Conservation (phyloP, 805 yeast genomes). For the Kockiozyma suomiensis region DNA sequence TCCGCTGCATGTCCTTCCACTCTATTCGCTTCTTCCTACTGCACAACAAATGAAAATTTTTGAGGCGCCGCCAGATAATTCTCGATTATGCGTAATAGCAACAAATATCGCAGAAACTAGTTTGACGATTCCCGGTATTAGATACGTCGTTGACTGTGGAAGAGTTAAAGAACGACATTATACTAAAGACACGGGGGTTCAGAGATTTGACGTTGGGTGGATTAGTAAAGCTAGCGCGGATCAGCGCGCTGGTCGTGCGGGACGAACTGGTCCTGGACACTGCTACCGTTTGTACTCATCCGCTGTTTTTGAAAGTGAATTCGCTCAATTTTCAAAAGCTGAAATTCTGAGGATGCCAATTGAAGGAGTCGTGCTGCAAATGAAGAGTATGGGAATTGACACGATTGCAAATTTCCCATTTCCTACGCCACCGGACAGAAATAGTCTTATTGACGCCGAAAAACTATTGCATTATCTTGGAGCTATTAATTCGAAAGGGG, state of each 20-base stretch:
- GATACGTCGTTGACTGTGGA: slow-evolving; percentile 95
- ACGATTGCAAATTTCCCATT: slow-evolving; percentile 90
- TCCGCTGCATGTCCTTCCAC: slow-evolving; percentile 86
- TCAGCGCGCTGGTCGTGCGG: slow-evolving; percentile 96
- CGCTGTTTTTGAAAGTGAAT: slow-evolving; percentile 87
- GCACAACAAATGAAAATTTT: slow-evolving; percentile 93
- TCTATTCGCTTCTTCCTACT: slow-evolving; percentile 92
- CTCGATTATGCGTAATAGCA: slow-evolving; percentile 88
- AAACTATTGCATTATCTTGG: slow-evolving; percentile 70
- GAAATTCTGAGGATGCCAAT: slow-evolving; percentile 95
- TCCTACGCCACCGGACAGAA: slow-evolving; percentile 85
- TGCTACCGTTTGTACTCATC: slow-evolving; percentile 91
- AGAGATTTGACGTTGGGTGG: slow-evolving; percentile 90
- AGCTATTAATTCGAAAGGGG: slow-evolving; percentile 62
- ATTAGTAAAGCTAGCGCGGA: slow-evolving; percentile 92
- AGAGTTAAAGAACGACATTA: slow-evolving; percentile 85
- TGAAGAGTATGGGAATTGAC: slow-evolving; percentile 97
- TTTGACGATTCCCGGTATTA: slow-evolving; percentile 90
- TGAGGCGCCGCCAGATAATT: slow-evolving; percentile 78
- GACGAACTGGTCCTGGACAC: slow-evolving; percentile 98
- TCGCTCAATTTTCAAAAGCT: slow-evolving; percentile 79
- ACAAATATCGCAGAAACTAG: slow-evolving; percentile 99
- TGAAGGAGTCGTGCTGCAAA: slow-evolving; percentile 90
- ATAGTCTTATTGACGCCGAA: slow-evolving; percentile 64
- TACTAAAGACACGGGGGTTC: slow-evolving; percentile 85